Base-by-base conservation (phyloP, 768 basidiomycete species). In the Nidula microcarpa region DNA sequence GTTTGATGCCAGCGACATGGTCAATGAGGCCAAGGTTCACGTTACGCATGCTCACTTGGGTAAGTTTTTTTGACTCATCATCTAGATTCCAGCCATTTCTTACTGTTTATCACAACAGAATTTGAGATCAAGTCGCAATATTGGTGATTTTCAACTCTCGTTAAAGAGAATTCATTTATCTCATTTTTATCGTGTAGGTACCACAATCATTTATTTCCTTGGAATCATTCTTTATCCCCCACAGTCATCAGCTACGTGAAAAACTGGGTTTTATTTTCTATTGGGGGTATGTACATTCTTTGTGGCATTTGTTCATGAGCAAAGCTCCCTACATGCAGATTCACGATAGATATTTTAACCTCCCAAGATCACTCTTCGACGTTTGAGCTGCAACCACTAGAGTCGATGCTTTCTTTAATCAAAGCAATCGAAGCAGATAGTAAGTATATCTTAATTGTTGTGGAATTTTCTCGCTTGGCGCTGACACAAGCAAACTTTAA, bases 41-140 rank as follows among this genome's bases (percentile, higher is more conserved):
- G 30, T 36, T 30, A 16, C 41, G 2, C 9, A 18, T 8, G 39
- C 48, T 6, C 53, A 50, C 32, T 39, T 47, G 7, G 43, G 49
- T 46, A 36, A 8, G 37, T 39, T 8, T 8, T 39, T 39, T 39
- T 39, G 37, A 8, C n/a, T 39, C n/a, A 39, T 39, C 32, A 43
- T 55, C 17, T 30, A 5, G 11, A 16, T 10, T 8, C 8, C 33
- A 5, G 34, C n/a, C 4, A 43, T 5, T 17, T 2, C 35, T 10
- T 33, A 16, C 33, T 50, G 30, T 45, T 37, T 17, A 16, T 2
- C 11, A 35, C 30, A 16, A 23, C 14, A 55, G 53, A 48, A 36
- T 48, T 44, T n/a, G 30, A 36, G 16, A 37, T 55, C 8, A 8
- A 44, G 36, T 17, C 36, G n/a, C 37, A 55, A 35, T 55, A 55